A percentile compares a stretch with the other conserved stretches of the same genome.
These are phyloP conservation scores for Miscanthus lutarioriparius DNA, from an alignment of 176 grass and related monocot species.

Conservation along the genomic window DNA sequence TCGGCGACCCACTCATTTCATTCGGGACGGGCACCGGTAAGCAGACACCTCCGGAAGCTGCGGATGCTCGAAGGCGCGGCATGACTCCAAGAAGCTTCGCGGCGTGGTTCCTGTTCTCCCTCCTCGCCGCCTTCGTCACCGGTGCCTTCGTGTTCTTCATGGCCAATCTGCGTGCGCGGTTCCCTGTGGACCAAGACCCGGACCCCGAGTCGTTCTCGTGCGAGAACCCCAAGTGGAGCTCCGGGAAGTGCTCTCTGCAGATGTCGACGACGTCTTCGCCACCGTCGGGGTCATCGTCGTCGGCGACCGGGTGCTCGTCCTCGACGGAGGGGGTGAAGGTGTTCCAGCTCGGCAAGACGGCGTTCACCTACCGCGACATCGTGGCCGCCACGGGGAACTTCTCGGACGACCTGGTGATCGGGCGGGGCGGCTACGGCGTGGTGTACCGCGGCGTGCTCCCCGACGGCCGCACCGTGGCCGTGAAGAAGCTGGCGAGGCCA, in stretches of 20 bases:
- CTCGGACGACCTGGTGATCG: slow-evolving; percentile 65
- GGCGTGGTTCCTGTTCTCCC: slow-evolving; percentile 46
- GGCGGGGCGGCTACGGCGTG: slow-evolving; percentile 77
- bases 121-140: slow-evolving; percentile 47
- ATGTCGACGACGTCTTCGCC: slow-evolving; percentile 28
- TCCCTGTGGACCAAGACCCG: slow-evolving; percentile 48
- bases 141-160: slow-evolving; percentile 38
- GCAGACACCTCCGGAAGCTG: background rate
- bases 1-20: slow-evolving; percentile 67
- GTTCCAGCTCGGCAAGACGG: slow-evolving; percentile 60
- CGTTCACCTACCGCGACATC: slow-evolving; percentile 81
- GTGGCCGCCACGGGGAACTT: slow-evolving; percentile 74
- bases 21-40: background rate
- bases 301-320: slow-evolving; percentile 38
- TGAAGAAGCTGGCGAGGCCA: slow-evolving; percentile 69
- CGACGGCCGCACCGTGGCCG: slow-evolving; percentile 69
- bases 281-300: slow-evolving; percentile 29
- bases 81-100: slow-evolving; percentile 15
- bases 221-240: slow-evolving; percentile 37
- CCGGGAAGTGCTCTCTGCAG: slow-evolving; percentile 35
- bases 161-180: slow-evolving; percentile 23
- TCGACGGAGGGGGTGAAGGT: slow-evolving; percentile 58
- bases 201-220: slow-evolving; percentile 32
- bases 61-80: background rate
- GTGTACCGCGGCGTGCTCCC: slow-evolving; percentile 85